Base-by-base conservation (phyloP, 1,139 yeast genomes). In the Wickerhamiella pararugosa region DNA sequence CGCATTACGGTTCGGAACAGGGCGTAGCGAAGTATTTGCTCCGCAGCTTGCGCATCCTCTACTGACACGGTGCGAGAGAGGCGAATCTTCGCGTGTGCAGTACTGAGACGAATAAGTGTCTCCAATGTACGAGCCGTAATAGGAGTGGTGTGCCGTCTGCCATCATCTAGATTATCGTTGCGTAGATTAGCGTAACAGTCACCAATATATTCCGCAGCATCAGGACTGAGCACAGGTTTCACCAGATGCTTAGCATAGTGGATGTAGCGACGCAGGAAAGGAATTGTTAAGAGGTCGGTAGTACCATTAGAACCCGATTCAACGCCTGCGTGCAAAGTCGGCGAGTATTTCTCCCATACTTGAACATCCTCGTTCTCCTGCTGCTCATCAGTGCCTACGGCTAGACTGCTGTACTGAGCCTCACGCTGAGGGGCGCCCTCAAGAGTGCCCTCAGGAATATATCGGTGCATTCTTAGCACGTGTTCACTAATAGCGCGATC, bases 91-190 rank as follows among this genome's bases (percentile, higher is more conserved):
- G 99, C 98, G 61, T 90, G 99, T 0, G 98, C 98, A 1, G 97
- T 83, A 1, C 97, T 72, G 48, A 90, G 68, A 68, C 99, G 94
- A 59, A 90, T 90, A 53, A 90, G 69, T 0, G 99, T 90, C 64
- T 90, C 99, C 53, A 90, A 69, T 3, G 98, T 92, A 76, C 99
- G 83, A 25, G 98, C 95, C 2, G 99, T 90, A 51, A 92, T 84
- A 33, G 99, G 98, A 1, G 94, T 81, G 3, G 96, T 86, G 52
- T 82, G 76, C 46, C 90, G 73, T 57, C 78, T 82, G 53, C 77
- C 78, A 49, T 69, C 71, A 39, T 75, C 79, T 42, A 76, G 67
- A 43, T 76, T 75, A 53, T 87, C 94, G 57, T 86, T 86, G 65
- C 99, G 73, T 51, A 90, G 69, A 8, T 78, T 75, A 1, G 94